Percentiles rank a stretch among this genome's conserved stretches.
Evolutionary conservation across 1,284 basidiomycete genomes (phyloP).

Genomic region (Boletus semigastroideus): DNA sequence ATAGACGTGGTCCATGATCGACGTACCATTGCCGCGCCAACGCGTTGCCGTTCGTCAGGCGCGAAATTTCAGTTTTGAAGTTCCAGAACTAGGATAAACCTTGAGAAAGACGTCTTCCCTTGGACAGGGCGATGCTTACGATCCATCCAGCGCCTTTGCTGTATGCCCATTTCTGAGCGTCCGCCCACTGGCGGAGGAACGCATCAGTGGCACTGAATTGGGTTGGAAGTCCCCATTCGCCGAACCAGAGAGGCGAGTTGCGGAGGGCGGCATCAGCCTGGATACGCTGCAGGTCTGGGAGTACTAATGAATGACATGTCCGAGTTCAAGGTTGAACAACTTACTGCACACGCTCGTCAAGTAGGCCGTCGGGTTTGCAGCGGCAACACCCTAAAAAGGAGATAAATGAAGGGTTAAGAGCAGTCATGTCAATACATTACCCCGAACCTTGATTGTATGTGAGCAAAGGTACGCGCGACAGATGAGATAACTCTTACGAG

Average conservation of each 20-base stretch:
- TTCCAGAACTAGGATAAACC: conserved; percentile 62
- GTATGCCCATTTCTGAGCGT: conserved; percentile 73
- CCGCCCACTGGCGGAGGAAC: conserved; percentile 72
- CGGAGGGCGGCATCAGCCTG: conserved; percentile 37
- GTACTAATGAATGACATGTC: neutral
- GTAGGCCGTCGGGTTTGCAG: conserved; percentile 62
- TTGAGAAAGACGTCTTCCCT: neutral
- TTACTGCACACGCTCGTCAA: conserved; percentile 67
- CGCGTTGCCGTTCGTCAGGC: conserved; percentile 44
- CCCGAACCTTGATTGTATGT: conserved; percentile 49
- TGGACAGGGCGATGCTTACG: conserved; percentile 40
- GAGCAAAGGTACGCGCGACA: conserved; percentile 3
- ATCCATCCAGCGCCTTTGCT: conserved; percentile 68
- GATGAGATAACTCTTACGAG: conserved; percentile 42
- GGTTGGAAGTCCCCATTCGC: conserved; percentile 72
- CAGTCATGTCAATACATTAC: conserved; percentile 44
- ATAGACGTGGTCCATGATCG: neutral
- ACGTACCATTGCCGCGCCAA: conserved; percentile 58
- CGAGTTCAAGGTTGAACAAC: conserved; percentile 18
- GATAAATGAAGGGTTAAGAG: conserved; percentile 4
- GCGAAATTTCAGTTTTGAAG: conserved; percentile 67
- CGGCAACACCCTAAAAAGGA: conserved; percentile 59
- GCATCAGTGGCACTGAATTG: conserved; percentile 62
- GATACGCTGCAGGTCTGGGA: conserved; percentile 28
- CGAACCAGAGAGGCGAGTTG: conserved; percentile 44